Evolutionary conservation across 768 basidiomycete genomes (phyloP), one percentile per base, ranked within the genome.

Genomic region (Pisolithus microcarpus): DNA sequence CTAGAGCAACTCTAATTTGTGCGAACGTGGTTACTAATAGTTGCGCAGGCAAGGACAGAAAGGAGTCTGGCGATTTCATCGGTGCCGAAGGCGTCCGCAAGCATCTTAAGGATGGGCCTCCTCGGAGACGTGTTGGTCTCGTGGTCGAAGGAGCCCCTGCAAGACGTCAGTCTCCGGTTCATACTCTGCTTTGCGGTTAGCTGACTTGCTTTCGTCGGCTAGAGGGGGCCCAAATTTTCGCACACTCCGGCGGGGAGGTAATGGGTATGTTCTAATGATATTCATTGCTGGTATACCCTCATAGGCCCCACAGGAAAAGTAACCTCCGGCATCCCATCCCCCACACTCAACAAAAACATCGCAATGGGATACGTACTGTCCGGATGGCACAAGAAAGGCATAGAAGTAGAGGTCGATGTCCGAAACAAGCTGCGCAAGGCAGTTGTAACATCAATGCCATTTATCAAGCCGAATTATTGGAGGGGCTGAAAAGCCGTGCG

Each of bases 241-340:
- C 75, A 5, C 76, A 80, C 0, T 71, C 74, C 13, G 73, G 74
- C 16, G 64, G 70, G 11, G 78, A 87, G 49, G 69, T 71, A 37
- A 73, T 93, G 34, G 87, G 90, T 84, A 24, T 54, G 77, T 71
- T 46, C 36, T 43, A 23, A 37, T 15, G 34, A 34, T 34, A 13
- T 5, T 34, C 11, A 24, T 28, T 58, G 47, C 15, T 18, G 37
- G 15, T 31, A 39, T 18, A 46, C 56, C 38, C 47, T 55, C 30
- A 30, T 31, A 6, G 7, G 38, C 43, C 52, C 64, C 81, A 13
- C 45, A 65, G 91, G 91, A 34, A 64, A 69, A 11, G 79, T 98
- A 43, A 99, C 94, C 0, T 97, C 93, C 0, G 96, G 95, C 43
- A 96, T 98, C 55, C 96, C 96, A 13, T 92, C 92, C 0, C 95